Base-by-base conservation (phyloP, 345 rosid species). In the Bretschneidera sinensis region DNA sequence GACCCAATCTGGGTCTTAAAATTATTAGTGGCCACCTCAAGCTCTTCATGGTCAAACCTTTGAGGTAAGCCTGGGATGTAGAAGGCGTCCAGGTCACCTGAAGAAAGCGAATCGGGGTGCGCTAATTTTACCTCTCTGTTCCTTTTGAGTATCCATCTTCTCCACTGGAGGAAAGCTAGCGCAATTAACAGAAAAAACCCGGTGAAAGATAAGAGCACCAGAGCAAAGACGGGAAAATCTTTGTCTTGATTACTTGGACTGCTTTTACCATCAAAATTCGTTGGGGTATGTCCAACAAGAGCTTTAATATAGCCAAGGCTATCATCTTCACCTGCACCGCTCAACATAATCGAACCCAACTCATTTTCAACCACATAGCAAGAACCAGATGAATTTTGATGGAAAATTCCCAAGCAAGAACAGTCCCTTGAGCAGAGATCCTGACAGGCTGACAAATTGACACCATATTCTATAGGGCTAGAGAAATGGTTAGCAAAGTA, bases 51-150 rank as follows among this genome's bases (percentile, higher is more conserved):
- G 48, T 83, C 72, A 61, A 81, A 87, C 73, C 84, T 81, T 48
- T 68, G 82, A 53, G 89, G 97, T 69, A 85, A 71, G 33, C 85
- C 90, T 1, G 89, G 98, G 64, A 91, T 84, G 78, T 73, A 74
- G 74, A 86, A 84, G 43, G 77, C 76, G 19, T 85, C 95, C 16
- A 83, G 74, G 57, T 91, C 98, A 55, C 70, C 88, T 0, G 94
- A 81, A 59, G 80, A 83, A 50, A 58, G 54, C 1, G 82, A 77
- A 51, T 67, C 69, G 0, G 18, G 59, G 31, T 55, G 69, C 25
- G 72, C 73, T 24, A 21, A 51, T 79, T 81, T 86, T 35, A 20
- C 2, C 59, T 59, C 78, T 52, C 14, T 54, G 7, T 9, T 48
- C 73, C 70, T 78, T 35, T 61, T 64, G 64, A 71, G 63, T 58